Conservation (phyloP, 208 protist species). For the Trypanosoma theileri region DNA sequence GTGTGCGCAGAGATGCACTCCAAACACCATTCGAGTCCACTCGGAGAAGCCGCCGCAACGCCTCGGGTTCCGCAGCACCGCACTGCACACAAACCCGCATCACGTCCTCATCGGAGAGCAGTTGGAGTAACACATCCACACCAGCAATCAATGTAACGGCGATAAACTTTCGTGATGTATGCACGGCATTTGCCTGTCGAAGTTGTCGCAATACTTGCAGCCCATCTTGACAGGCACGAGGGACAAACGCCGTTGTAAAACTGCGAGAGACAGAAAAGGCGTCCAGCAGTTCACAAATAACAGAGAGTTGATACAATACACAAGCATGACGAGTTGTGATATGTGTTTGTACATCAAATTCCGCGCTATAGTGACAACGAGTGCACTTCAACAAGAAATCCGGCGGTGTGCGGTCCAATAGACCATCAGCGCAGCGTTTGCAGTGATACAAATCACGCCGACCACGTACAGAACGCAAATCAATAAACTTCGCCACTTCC, state of each 20-base stretch:
- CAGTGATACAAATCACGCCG: conserved; percentile 52
- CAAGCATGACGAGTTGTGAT: conserved; percentile 48
- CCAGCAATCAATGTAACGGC: conserved; percentile 46
- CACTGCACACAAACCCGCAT: conserved; percentile 51
- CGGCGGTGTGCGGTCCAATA: conserved; percentile 34
- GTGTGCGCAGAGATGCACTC: conserved; percentile 38
- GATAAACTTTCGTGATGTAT: conserved; percentile 37
- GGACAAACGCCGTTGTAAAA: conserved; percentile 39
- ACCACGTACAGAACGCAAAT: conserved; percentile 33
- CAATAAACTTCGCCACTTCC: conserved; percentile 36
- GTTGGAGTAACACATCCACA: conserved; percentile 39
- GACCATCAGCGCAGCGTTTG: conserved; percentile 47
- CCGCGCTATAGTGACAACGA: conserved; percentile 74
- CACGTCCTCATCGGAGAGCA: conserved; percentile 37
- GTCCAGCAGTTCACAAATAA: conserved; percentile 52
- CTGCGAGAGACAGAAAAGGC: conserved; percentile 49
- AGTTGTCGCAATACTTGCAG: conserved; percentile 42
- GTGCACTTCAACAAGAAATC: conserved; percentile 47
- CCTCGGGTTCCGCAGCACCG: conserved; percentile 37
- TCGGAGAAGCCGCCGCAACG: conserved; percentile 38
- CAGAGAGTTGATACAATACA: conserved; percentile 61
- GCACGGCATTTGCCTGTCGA: conserved; percentile 6
- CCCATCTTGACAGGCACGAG: conserved; percentile 20
- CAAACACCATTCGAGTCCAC: conserved; percentile 46
- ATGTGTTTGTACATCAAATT: conserved; percentile 55